Conservation (phyloP, 441 rosid genomes). For the Populus hybrid region DNA sequence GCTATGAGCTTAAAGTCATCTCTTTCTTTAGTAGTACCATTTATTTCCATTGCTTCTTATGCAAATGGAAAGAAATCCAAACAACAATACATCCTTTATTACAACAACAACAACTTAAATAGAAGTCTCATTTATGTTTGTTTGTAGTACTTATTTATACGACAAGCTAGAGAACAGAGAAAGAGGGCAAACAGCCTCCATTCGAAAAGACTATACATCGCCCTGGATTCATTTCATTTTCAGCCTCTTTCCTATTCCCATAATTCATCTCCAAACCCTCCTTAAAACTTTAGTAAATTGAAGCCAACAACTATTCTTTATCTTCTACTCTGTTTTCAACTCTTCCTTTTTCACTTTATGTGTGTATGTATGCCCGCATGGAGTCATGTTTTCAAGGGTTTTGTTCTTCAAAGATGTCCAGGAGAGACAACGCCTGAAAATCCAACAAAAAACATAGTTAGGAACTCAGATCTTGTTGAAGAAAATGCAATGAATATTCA, state of each 20-base stretch:
- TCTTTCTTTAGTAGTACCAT: neutral
- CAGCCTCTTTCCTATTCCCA: neutral
- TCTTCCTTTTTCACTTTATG: slow-evolving; percentile 1
- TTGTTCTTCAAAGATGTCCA: slow-evolving; percentile 79
- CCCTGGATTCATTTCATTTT: neutral
- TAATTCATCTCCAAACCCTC: neutral
- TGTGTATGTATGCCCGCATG: slow-evolving; percentile 8
- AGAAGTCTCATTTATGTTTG: neutral
- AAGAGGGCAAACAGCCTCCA: slow-evolving; percentile 9
- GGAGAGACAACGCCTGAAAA: slow-evolving; percentile 72
- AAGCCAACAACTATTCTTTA: neutral
- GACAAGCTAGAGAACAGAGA: slow-evolving; percentile 11
- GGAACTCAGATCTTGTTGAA: neutral
- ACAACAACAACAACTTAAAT: neutral
- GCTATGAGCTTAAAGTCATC: neutral
- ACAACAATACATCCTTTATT: neutral
- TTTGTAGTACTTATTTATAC: slow-evolving; percentile 16
- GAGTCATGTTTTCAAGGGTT: slow-evolving; percentile 24
- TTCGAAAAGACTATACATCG: slow-evolving; percentile 20
- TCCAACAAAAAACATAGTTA: neutral
- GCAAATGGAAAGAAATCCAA: neutral
- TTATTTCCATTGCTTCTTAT: neutral
- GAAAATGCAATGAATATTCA: neutral
- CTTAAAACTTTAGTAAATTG: neutral
- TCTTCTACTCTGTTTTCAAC: neutral